phyloP scores from a whole-genome alignment of 108 stramenopile species.

The Mediolabrus comicus region DNA sequence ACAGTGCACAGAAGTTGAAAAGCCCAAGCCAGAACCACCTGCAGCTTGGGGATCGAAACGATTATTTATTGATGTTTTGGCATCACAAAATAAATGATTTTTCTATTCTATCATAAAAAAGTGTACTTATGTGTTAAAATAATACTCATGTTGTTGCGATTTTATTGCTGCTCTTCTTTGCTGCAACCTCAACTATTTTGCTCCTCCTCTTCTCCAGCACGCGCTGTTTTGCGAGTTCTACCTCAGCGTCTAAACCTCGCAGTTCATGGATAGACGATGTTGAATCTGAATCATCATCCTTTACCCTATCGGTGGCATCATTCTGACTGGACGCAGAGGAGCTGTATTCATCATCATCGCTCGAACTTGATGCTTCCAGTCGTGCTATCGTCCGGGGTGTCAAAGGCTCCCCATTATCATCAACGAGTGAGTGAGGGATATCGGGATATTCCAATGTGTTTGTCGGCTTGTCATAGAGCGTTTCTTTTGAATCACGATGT shows the following conservation, averaged over 20 bases:
- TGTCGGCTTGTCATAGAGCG: slow-evolving; percentile 28
- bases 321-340: background rate
- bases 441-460: background rate
- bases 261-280: background rate
- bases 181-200: background rate
- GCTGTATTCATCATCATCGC: slow-evolving; percentile 16
- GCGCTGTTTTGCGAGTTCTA: slow-evolving; percentile 18
- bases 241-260: slow-evolving; percentile 9
- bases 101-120: background rate
- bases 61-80: slow-evolving; percentile 40
- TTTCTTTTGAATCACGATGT: slow-evolving; percentile 14
- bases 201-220: slow-evolving; percentile 16
- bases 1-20: background rate
- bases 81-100: background rate
- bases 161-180: slow-evolving; percentile 5
- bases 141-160: background rate
- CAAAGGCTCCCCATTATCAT: slow-evolving; percentile 20
- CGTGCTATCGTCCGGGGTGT: slow-evolving; percentile 18
- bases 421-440: slow-evolving; percentile 25
- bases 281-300: background rate
- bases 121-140: background rate
- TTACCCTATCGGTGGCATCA: background rate
- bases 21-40: slow-evolving; percentile 4
- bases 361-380: slow-evolving; percentile 27
- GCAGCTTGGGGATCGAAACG: slow-evolving; percentile 36